Conservation (phyloP, 306 rosid species). For the Datisca glomerata region DNA sequence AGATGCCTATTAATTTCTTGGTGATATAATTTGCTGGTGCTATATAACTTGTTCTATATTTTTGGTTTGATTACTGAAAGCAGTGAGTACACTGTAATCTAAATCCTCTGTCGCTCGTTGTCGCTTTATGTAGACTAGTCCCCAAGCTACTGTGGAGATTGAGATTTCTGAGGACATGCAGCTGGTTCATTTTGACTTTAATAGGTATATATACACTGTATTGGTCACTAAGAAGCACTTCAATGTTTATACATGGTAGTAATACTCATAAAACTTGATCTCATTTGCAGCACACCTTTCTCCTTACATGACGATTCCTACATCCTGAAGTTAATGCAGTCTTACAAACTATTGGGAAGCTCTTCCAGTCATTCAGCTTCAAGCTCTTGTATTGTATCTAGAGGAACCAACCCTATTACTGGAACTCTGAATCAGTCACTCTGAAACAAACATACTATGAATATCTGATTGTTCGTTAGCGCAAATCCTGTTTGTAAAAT, state of each 20-base stretch:
- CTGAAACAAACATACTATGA: background rate
- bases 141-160: conserved; percentile 25
- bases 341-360: conserved; percentile 10
- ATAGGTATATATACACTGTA: conserved; percentile 11
- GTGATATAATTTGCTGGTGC: too few relatives aligned
- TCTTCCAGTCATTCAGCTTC: conserved; percentile 19
- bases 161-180: conserved; percentile 32
- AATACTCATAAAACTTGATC: background rate
- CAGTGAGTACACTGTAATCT: too few relatives aligned
- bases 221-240: background rate
- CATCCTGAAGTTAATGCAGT: conserved; percentile 14
- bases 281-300: conserved; percentile 20
- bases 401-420: conserved; percentile 9
- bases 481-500: too few relatives aligned
- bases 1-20: too few relatives aligned
- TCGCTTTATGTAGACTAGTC: conserved; percentile 18
- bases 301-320: conserved; percentile 24
- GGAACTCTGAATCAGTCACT: conserved; percentile 17
- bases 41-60: too few relatives aligned
- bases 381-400: conserved; percentile 1
- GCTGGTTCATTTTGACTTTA: conserved; percentile 23
- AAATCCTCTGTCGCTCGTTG: background rate
- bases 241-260: background rate
- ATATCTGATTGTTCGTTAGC: too few relatives aligned
- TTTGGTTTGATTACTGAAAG: too few relatives aligned